phyloP scores from a whole-genome alignment of 441 rosid species.

The Daphne laureola region DNA sequence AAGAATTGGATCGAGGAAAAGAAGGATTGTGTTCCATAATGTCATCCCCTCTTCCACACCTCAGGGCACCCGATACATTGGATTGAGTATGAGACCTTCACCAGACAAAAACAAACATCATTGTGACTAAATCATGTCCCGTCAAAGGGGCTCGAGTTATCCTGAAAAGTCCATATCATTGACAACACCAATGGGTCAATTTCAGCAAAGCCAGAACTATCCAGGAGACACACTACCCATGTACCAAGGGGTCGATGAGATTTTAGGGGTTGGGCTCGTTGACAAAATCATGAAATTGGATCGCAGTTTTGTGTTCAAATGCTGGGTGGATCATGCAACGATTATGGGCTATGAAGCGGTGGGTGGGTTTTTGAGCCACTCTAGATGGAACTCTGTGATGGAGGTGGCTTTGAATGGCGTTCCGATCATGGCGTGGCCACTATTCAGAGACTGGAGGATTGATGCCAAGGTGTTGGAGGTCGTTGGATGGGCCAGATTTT shows the following conservation, averaged over 20 bases:
- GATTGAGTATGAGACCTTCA: too few species aligned
- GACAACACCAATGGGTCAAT: too few species aligned
- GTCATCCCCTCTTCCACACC: too few species aligned
- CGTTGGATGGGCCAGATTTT: constrained; percentile 25
- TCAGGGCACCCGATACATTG: too few species aligned
- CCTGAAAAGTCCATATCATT: too few species aligned
- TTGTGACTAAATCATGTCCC: too few species aligned
- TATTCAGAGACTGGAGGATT: constrained; percentile 23
- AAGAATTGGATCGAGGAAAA: neutral
- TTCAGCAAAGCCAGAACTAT: too few species aligned
- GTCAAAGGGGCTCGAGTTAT: too few species aligned
- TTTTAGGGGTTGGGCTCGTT: constrained; percentile 10
- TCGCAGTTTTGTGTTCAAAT: constrained; percentile 12
- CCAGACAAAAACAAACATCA: too few species aligned
- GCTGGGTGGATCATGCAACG: constrained; percentile 21
- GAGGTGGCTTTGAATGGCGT: constrained; percentile 29
- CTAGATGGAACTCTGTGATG: constrained; percentile 30
- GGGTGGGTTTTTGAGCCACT: constrained; percentile 24
- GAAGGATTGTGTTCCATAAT: too few species aligned
- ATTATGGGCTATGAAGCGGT: constrained; percentile 21
- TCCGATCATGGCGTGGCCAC: constrained; percentile 31
- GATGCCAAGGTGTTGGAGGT: constrained; percentile 30
- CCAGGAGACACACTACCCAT: too few species aligned
- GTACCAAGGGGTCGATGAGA: too few species aligned
- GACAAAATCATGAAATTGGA: constrained; percentile 6